Evolutionary conservation across 2,329 filamentous ascomycete species (phyloP).

Genomic region (Didymella sp.): DNA sequence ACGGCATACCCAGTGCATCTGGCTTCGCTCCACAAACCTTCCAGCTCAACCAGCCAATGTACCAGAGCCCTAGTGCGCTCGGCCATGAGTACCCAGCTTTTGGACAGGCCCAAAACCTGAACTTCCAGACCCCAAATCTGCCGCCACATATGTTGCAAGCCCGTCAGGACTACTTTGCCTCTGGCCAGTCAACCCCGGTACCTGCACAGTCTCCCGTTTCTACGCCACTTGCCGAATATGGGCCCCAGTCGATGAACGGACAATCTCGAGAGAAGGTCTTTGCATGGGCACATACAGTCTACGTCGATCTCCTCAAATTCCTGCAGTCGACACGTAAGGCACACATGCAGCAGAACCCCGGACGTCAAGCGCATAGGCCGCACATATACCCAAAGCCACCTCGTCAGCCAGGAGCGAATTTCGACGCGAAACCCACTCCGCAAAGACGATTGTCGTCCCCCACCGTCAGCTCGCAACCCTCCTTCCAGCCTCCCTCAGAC

Average conservation of each 20-base stretch:
- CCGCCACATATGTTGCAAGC: constrained; percentile 23
- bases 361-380: constrained; percentile 57
- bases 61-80: constrained; percentile 31
- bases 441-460: constrained; percentile 44
- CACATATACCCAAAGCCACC: constrained; percentile 69
- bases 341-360: constrained; percentile 51
- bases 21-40: constrained; percentile 38
- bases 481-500: constrained; percentile 32
- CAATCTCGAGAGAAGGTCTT: constrained; percentile 55
- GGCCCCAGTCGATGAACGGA: constrained; percentile 52
- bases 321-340: constrained; percentile 55
- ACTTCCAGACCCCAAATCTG: constrained; percentile 7
- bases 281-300: constrained; percentile 56
- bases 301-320: constrained; percentile 57
- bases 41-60: constrained; percentile 37
- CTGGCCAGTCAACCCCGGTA: constrained; percentile 41
- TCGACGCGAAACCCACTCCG: constrained; percentile 49
- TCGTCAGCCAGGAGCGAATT: constrained; percentile 61
- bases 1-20: constrained; percentile 32
- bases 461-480: constrained; percentile 33
- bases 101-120: constrained; percentile 28
- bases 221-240: constrained; percentile 47
- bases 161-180: constrained; percentile 36
- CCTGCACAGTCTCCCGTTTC: constrained; percentile 29
- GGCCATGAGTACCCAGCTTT: constrained; percentile 38